These are phyloP conservation scores for Russula griseocarnosa DNA, from an alignment of 768 basidiomycete genomes.

Conservation along the genomic window DNA sequence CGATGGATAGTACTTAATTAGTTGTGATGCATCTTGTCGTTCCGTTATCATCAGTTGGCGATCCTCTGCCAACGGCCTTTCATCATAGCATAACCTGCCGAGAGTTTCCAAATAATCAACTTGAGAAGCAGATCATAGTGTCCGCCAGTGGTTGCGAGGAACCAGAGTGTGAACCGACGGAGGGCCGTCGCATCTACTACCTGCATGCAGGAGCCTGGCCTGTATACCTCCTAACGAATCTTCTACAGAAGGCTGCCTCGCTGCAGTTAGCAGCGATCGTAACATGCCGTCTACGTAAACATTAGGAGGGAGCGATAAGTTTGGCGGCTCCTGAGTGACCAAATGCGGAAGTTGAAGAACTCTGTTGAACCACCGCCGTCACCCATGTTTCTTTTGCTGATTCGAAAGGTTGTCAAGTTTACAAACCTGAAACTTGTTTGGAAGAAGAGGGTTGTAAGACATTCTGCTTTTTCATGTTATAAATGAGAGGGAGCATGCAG, in stretches of 20 bases:
- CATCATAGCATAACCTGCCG: slow-evolving; percentile 3
- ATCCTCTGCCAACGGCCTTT: slow-evolving; percentile 13
- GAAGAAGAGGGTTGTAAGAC: slow-evolving; percentile 19
- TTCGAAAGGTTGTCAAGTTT: slow-evolving; percentile 19
- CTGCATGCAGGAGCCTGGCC: slow-evolving; percentile 13
- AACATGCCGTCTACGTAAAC: slow-evolving; percentile 25
- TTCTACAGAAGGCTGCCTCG: slow-evolving; percentile 26
- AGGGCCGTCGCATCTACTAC: slow-evolving; percentile 12
- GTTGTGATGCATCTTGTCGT: neutral
- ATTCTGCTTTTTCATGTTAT: slow-evolving; percentile 20
- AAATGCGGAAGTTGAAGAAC: slow-evolving; percentile 20
- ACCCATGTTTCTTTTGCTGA: slow-evolving; percentile 13
- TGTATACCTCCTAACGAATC: slow-evolving; percentile 21
- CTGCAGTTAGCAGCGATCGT: slow-evolving; percentile 23
- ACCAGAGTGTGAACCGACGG: neutral
- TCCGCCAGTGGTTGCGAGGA: slow-evolving; percentile 6
- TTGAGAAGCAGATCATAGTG: neutral
- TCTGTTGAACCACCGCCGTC: slow-evolving; percentile 6
- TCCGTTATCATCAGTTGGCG: neutral
- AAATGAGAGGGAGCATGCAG: slow-evolving; percentile 22
- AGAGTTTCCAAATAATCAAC: slow-evolving; percentile 7
- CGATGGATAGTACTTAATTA: neutral
- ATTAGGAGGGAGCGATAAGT: slow-evolving; percentile 17
- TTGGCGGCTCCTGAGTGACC: slow-evolving; percentile 11
- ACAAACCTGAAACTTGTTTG: slow-evolving; percentile 21